Evolutionary conservation across 768 basidiomycete genomes (phyloP), one percentile per base, ranked within the genome.

Genomic region (Tricholoma sp.): DNA sequence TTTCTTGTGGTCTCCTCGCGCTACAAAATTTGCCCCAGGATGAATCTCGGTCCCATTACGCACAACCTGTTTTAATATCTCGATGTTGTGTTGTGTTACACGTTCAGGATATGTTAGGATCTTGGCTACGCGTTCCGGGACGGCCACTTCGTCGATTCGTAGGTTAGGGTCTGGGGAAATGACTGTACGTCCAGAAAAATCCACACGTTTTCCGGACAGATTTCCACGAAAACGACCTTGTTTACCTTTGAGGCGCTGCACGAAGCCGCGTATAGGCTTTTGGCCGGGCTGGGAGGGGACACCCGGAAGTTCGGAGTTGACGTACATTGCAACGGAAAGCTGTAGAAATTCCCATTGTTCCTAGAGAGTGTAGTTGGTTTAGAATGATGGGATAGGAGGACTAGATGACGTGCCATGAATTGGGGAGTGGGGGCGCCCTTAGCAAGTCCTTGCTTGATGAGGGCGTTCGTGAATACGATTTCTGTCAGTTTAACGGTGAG

Each of bases 151-250:
- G 69, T 99, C 97, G 66, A 99, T 97, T 52, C 93, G 87, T 61
- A 99, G 75, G 68, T 98, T 99, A n/a, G 97, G 97, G 71, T 99
- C 97, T 1, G 97, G 97, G 1, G 94, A 96, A 67, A 99, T 99
- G 71, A 99, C 97, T 6, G 97, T 99, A 64, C 97, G 89, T 5
- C 86, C 96, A 0, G 95, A 98, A 69, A 98, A 98, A 69, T 99
- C 97, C 61, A 99, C 97, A 71, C 97, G 94, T 72, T 99, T 99
- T 60, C 97, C 97, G 0, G 95, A 98, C 7, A 99, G 79, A 68
- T 99, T 99, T 19, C 97, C 97, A 69, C 97, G 83, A 74, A 99
- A 98, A 49, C 97, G 94, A 65, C 97, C 97, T 70, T 98, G 96
- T 69, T 99, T 99, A 35, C 97, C 97, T 75, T 99, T 99, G 51